These are phyloP conservation scores for Phaseolus lunatus DNA, from an alignment of 306 rosid genomes.

Conservation along the genomic window DNA sequence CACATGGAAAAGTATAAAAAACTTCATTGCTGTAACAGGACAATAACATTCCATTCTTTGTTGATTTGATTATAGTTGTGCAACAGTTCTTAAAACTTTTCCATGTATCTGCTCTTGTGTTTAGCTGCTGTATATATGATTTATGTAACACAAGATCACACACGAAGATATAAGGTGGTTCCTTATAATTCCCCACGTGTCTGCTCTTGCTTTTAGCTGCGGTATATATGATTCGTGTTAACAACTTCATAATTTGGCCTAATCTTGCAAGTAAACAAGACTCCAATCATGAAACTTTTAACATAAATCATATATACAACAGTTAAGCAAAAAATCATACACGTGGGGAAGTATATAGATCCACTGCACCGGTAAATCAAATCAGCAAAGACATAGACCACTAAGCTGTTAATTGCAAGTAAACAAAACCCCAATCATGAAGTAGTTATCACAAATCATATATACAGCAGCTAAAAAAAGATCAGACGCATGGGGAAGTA, in stretches of 20 bases:
- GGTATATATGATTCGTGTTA: too few species aligned
- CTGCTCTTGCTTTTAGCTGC: too few species aligned
- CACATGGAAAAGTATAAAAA: too few species aligned
- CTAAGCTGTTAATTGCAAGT: not conserved
- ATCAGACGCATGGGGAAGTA: not conserved
- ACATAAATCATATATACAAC: not conserved
- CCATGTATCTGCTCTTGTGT: too few species aligned
- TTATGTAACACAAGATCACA: not conserved
- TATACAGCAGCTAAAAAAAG: not conserved
- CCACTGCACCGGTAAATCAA: not conserved
- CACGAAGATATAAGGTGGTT: too few species aligned
- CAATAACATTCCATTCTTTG: not conserved
- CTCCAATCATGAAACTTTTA: not conserved
- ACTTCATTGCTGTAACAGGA: not conserved
- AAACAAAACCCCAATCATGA: not conserved
- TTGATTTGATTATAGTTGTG: not conserved
- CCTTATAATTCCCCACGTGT: too few species aligned
- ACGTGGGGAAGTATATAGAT: not conserved
- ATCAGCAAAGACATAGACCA: not conserved
- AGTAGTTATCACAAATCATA: not conserved
- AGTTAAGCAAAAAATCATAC: not conserved
- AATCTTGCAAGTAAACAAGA: not conserved
- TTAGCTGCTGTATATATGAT: too few species aligned
- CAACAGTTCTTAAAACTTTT: not conserved
- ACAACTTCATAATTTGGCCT: too few species aligned